Conservation (phyloP, 1,284 basidiomycete genomes). For the Melampsora occidentalis region DNA sequence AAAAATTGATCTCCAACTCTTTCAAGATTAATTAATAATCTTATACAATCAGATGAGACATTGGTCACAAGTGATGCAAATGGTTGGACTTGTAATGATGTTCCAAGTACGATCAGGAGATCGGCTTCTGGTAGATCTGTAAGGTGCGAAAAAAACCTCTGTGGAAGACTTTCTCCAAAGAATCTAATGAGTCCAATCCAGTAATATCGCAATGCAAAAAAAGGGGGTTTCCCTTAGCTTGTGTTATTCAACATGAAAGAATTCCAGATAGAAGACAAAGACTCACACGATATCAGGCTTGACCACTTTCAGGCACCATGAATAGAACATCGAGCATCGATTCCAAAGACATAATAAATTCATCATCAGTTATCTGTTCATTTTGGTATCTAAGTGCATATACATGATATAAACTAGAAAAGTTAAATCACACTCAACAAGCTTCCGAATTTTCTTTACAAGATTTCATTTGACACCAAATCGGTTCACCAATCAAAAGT, state of each 20-base stretch:
- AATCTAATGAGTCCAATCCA: slow-evolving; percentile 6
- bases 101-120: slow-evolving; percentile 86
- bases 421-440: slow-evolving; percentile 11
- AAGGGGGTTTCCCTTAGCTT: no score
- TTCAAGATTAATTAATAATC: slow-evolving; percentile 61
- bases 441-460: slow-evolving; percentile 45
- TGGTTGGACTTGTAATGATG: slow-evolving; percentile 69
- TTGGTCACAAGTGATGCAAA: slow-evolving; percentile 59
- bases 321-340: no score
- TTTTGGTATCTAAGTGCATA: not conserved
- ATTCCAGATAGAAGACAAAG: not conserved
- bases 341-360: no score
- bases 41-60: slow-evolving; percentile 55
- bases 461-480: slow-evolving; percentile 45
- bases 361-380: no score
- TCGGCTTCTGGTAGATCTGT: slow-evolving; percentile 63
- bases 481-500: slow-evolving; percentile 59
- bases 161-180: slow-evolving; percentile 51
- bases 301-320: slow-evolving; percentile 46
- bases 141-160: slow-evolving; percentile 50
- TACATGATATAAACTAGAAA: not conserved
- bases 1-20: slow-evolving; percentile 55
- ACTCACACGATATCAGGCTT: slow-evolving; percentile 53
- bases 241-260: no score
- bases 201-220: no score